Conservation (phyloP, 306 rosid genomes). For the Datisca glomerata region DNA sequence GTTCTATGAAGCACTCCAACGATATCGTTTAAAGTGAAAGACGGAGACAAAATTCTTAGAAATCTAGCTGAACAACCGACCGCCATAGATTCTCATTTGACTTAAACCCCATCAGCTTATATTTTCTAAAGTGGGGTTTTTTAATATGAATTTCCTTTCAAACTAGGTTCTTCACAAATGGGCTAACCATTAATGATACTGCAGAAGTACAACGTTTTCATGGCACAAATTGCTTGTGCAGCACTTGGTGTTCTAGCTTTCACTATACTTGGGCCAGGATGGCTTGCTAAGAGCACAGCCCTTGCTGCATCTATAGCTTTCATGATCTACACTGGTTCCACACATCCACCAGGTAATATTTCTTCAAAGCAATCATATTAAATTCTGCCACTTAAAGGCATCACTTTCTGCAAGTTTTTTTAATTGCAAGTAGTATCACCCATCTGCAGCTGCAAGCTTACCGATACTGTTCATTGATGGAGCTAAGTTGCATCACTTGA, state of each 20-base stretch:
- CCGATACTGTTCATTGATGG: conserved; percentile 88
- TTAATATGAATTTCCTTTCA: no score
- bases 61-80: no score
- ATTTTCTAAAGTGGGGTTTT: not conserved
- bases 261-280: conserved; percentile 71
- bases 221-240: conserved; percentile 92
- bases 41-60: no score
- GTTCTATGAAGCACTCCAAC: no score
- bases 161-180: no score
- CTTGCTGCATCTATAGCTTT: conserved; percentile 73
- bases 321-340: conserved; percentile 60
- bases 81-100: no score
- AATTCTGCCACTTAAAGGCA: not conserved
- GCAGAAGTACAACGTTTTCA: conserved; percentile 81
- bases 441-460: conserved; percentile 67
- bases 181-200: conserved; percentile 4
- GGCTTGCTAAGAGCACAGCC: conserved; percentile 65
- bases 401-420: not conserved
- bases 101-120: not conserved
- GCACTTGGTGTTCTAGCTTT: conserved; percentile 72
- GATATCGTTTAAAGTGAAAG: no score
- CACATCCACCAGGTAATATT: conserved; percentile 74
- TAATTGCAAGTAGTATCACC: not conserved
- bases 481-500: conserved; percentile 62
- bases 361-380: not conserved